phyloP scores from a whole-genome alignment of 371 early-diverging fungal genomes.

The Rhizopus sp. region DNA sequence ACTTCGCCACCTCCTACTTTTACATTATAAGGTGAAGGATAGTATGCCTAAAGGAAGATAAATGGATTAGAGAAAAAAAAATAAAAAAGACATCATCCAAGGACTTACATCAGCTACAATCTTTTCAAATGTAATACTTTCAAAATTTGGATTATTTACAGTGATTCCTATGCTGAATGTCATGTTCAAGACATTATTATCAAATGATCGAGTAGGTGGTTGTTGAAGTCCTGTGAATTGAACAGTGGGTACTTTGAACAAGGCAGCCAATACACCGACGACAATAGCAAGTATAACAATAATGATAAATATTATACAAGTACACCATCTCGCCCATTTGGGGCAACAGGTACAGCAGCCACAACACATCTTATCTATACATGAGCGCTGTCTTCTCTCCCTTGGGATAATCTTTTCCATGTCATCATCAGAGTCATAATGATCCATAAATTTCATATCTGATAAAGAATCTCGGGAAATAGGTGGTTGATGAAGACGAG shows the following conservation, averaged over 20 bases:
- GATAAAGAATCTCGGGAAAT: conserved; percentile 14
- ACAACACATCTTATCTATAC: conserved; percentile 48
- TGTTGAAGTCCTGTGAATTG: conserved; percentile 36
- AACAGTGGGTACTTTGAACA: conserved; percentile 46
- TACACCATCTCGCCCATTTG: conserved; percentile 47
- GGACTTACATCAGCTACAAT: conserved; percentile 56
- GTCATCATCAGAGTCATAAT: conserved; percentile 32
- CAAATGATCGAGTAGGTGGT: conserved; percentile 18
- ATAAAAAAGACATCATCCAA: neutral
- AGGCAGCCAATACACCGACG: conserved; percentile 45
- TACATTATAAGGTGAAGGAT: conserved; percentile 46
- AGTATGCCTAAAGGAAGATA: conserved; percentile 50
- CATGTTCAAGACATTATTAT: conserved; percentile 24
- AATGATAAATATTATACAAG: conserved; percentile 40
- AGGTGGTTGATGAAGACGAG: neutral
- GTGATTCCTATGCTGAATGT: conserved; percentile 40
- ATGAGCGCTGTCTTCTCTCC: conserved; percentile 33
- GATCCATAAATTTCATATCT: conserved; percentile 22
- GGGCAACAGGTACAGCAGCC: conserved; percentile 55
- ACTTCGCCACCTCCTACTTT: conserved; percentile 54
- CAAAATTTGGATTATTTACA: conserved; percentile 57
- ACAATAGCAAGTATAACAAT: conserved; percentile 40
- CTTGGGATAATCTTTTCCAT: conserved; percentile 26
- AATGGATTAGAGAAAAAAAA: neutral
- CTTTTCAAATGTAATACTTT: conserved; percentile 53